Conservation (phyloP, 2,329 filamentous ascomycete species). For the Botrytis tulipae region DNA sequence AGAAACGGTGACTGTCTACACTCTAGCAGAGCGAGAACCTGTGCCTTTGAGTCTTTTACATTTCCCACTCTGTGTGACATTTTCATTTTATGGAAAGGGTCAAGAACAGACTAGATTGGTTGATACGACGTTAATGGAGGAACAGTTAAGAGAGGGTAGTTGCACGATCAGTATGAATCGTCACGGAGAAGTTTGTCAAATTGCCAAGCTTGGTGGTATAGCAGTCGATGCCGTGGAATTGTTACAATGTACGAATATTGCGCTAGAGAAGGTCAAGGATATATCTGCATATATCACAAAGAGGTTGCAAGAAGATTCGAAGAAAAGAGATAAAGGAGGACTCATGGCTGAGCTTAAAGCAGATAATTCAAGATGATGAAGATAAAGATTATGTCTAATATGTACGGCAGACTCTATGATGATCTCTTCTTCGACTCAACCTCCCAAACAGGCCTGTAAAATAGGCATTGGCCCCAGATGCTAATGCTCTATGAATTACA, state of each 20-base stretch:
- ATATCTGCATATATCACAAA: slow-evolving; percentile 71
- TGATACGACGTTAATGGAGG: slow-evolving; percentile 73
- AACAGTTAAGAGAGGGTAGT: slow-evolving; percentile 70
- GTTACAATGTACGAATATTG: slow-evolving; percentile 71
- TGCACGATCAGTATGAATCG: slow-evolving; percentile 65
- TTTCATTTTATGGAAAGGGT: slow-evolving; percentile 68
- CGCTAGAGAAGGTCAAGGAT: slow-evolving; percentile 76
- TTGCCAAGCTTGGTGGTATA: slow-evolving; percentile 84
- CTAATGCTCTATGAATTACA: slow-evolving; percentile 21
- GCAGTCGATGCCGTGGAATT: slow-evolving; percentile 77
- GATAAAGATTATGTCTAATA: slow-evolving; percentile 47
- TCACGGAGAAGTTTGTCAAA: slow-evolving; percentile 39
- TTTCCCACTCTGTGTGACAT: slow-evolving; percentile 86
- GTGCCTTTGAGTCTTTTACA: slow-evolving; percentile 89
- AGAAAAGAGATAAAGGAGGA: slow-evolving; percentile 74
- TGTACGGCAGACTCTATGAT: slow-evolving; percentile 16
- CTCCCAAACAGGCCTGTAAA: not conserved
- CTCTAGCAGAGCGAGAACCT: slow-evolving; percentile 80
- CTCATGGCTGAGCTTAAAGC: slow-evolving; percentile 74
- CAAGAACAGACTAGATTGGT: slow-evolving; percentile 68
- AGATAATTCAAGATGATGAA: slow-evolving; percentile 61
- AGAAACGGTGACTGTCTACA: slow-evolving; percentile 81
- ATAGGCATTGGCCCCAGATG: slow-evolving; percentile 5
- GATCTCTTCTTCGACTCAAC: not conserved
- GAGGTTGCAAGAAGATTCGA: slow-evolving; percentile 73